phyloP scores from a whole-genome alignment of 2,329 filamentous ascomycete species.

The Aspergillus brasiliensis region DNA sequence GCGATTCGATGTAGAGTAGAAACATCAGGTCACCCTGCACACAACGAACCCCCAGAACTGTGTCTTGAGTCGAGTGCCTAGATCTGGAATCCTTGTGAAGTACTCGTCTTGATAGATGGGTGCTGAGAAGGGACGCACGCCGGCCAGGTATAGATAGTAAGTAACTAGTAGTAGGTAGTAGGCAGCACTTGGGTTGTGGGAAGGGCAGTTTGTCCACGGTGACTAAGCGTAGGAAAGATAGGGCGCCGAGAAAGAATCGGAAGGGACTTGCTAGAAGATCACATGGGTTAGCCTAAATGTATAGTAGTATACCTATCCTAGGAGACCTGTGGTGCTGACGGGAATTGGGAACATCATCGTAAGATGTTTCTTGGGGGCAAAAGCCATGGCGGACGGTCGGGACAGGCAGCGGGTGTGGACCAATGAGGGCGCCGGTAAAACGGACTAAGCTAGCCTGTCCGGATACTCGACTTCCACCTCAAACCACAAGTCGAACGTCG shows the following conservation, averaged over 20 bases:
- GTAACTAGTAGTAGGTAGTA: not conserved
- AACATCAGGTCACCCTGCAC: constrained; percentile 18
- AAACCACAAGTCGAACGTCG: constrained; percentile 39
- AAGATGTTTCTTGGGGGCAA: constrained; percentile 24
- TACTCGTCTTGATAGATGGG: not conserved
- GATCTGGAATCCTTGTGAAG: not conserved
- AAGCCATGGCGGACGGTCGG: constrained; percentile 13
- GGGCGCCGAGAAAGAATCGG: not conserved
- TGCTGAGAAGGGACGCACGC: not conserved
- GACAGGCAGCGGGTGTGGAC: constrained; percentile 25
- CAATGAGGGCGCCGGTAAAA: constrained; percentile 40
- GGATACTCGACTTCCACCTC: constrained; percentile 44
- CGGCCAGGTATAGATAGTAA: not conserved
- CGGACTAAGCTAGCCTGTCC: constrained; percentile 36
- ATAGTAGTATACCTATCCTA: no score
- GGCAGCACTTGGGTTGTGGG: no score
- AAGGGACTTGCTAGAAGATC: not conserved
- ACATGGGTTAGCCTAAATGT: no score
- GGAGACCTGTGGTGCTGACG: not conserved
- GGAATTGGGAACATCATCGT: constrained; percentile 3
- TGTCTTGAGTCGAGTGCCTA: not conserved
- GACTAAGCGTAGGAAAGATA: not conserved
- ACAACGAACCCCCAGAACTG: constrained; percentile 3
- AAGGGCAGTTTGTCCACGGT: not conserved
- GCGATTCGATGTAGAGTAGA: constrained; percentile 25